Base-by-base conservation (phyloP, 768 basidiomycete species). In the Tylopilus sp. region DNA sequence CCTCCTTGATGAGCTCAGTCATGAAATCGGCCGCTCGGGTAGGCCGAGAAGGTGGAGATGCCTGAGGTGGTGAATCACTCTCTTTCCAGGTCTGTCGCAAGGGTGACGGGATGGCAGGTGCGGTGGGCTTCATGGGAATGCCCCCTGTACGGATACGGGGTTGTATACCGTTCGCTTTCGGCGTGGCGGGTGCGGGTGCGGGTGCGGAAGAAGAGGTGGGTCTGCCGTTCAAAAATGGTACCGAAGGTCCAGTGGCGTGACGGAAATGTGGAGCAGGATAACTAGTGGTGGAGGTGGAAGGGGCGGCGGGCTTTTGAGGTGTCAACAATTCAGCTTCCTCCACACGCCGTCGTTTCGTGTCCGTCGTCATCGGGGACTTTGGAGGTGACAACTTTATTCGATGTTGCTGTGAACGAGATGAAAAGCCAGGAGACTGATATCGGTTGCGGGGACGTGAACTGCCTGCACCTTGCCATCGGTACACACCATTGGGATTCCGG, bases 401-500 rank as follows among this genome's bases (percentile, higher is more conserved):
- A 35, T 77, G 66, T 30, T 77, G 71, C 40, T 75, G 60, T 17
- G 78, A 69, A 12, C 80, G 73, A 20, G 82, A 73, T 4, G 83
- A 80, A 61, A 91, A 89, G 4, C 82, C 84, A 41, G 88, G 86
- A 9, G 87, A 88, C 46, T 80, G 77, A 62, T 82, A 87, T 38
- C 86, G 82, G 64, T 87, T 89, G 42, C 79, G 79, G 18, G 75
- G 71, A 58, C 78, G 82, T 12, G 88, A 81, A 58, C 85, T 88
- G 39, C 88, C 87, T 28, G 74, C 84, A n/a, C 88, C 89, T 57
- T 83, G 78, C 84, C 85, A 89, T 43, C 76, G 75, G 67, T 86
- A 86, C 30, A 71, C 62, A 20, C 88, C 88, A 62, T 91, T 91
- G 0, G 88, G 88, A 59, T 91, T 91, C 62, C 72, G 80, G 20